A percentile compares a stretch with the other conserved stretches of the same genome.
Conservation (phyloP, 2,329 filamentous ascomycete genomes). For the Colletotrichum sp. region DNA sequence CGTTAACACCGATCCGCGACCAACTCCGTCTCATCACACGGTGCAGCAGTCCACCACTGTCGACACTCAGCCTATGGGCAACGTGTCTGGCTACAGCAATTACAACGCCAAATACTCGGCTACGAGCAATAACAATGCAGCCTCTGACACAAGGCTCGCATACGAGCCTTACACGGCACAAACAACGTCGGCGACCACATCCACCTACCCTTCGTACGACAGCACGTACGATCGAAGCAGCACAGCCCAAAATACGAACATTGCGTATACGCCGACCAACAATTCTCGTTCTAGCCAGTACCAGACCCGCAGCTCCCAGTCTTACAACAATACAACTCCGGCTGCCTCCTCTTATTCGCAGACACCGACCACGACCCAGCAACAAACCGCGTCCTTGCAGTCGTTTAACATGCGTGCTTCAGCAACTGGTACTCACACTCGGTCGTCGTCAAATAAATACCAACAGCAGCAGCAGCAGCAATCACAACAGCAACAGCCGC, state of each 20-base stretch:
- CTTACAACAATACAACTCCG: background rate
- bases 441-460: background rate
- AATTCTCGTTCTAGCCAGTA: constrained; percentile 23
- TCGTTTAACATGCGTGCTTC: constrained; percentile 26
- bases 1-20: constrained; percentile 23
- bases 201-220: constrained; percentile 25
- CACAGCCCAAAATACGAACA: constrained; percentile 22
- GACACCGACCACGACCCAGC: constrained; percentile 24
- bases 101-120: constrained; percentile 24
- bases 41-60: constrained; percentile 36
- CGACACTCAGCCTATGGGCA: constrained; percentile 24
- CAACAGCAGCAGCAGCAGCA: constrained; percentile 1
- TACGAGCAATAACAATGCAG: background rate
- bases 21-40: constrained; percentile 25
- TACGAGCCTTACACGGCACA: constrained; percentile 22
- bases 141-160: background rate
- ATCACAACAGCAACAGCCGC: constrained; percentile 3
- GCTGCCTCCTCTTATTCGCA: background rate
- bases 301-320: background rate
- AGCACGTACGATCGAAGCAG: constrained; percentile 33
- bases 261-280: constrained; percentile 14
- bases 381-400: constrained; percentile 28
- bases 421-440: background rate
- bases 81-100: constrained; percentile 23
- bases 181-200: constrained; percentile 6